phyloP scores from a whole-genome alignment of 805 yeast genomes.

The Suhomyces xylopsoci region DNA sequence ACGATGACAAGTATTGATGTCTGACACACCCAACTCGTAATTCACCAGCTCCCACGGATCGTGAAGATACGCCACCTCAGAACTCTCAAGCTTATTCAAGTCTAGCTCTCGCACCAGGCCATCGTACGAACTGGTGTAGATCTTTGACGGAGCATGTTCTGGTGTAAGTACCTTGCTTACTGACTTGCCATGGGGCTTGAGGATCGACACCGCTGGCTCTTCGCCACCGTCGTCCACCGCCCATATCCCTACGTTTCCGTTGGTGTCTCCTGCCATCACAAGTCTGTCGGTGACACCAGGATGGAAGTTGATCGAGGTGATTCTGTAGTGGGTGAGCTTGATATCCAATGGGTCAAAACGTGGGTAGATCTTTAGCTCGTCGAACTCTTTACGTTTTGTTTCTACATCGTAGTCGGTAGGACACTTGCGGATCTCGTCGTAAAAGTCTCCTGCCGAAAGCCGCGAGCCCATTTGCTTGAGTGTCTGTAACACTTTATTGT shows the following conservation, averaged over 20 bases:
- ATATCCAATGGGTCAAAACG: conserved; percentile 66
- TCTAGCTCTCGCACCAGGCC: conserved; percentile 80
- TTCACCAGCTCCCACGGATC: conserved; percentile 50
- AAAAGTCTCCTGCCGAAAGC: conserved; percentile 71
- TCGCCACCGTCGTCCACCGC: conserved; percentile 52
- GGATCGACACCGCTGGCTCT: conserved; percentile 53
- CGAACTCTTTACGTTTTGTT: conserved; percentile 52
- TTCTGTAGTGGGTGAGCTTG: conserved; percentile 67
- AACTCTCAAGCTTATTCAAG: conserved; percentile 54
- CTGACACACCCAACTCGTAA: conserved; percentile 62
- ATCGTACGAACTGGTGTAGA: conserved; percentile 79
- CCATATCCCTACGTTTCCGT: conserved; percentile 90
- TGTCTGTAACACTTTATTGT: conserved; percentile 26
- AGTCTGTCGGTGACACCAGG: conserved; percentile 63
- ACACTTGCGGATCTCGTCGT: conserved; percentile 44
- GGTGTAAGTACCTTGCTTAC: conserved; percentile 63
- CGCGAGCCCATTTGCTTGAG: conserved; percentile 44
- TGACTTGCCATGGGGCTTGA: conserved; percentile 74
- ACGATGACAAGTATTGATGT: conserved; percentile 52
- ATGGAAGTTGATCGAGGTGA: conserved; percentile 73
- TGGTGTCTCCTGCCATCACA: conserved; percentile 82
- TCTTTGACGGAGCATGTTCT: conserved; percentile 46
- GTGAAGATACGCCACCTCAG: conserved; percentile 45
- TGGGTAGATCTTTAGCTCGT: conserved; percentile 48
- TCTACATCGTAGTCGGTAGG: conserved; percentile 30